These are phyloP conservation scores for Yamadazyma sp. DNA, from an alignment of 805 yeast species.

Conservation along the genomic window DNA sequence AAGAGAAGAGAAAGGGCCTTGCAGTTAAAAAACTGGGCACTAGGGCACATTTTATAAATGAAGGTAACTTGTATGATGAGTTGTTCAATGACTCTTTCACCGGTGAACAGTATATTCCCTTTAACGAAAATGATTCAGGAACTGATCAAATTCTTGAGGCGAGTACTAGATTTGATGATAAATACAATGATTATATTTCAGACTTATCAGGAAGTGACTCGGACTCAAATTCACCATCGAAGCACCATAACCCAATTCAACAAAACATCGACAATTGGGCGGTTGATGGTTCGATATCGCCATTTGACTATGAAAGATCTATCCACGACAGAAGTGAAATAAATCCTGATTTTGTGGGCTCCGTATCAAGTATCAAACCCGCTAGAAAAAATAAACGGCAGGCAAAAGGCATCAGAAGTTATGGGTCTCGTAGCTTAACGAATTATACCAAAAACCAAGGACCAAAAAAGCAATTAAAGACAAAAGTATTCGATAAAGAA, in stretches of 20 bases:
- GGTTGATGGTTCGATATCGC: too few species aligned
- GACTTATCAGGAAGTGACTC: slow-evolving; percentile 6
- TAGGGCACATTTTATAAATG: slow-evolving; percentile 4
- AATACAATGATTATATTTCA: slow-evolving; percentile 8
- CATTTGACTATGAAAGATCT: too few species aligned
- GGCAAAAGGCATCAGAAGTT: too few species aligned
- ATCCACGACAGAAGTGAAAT: slow-evolving; percentile 6
- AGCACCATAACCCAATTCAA: too few species aligned
- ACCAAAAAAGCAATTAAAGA: neutral
- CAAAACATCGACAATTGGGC: too few species aligned
- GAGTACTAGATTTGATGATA: slow-evolving; percentile 10
- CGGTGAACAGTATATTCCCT: slow-evolving; percentile 6
- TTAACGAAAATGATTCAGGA: neutral
- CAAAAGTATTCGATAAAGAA: slow-evolving; percentile 1
- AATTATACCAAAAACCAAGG: neutral
- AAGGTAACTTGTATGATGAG: slow-evolving; percentile 10
- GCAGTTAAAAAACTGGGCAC: slow-evolving; percentile 25
- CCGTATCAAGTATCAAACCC: too few species aligned
- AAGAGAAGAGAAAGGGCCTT: slow-evolving; percentile 32
- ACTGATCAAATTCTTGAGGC: slow-evolving; percentile 3
- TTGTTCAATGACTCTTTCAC: slow-evolving; percentile 5
- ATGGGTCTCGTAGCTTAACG: neutral
- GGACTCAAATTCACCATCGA: too few species aligned
- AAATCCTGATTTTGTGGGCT: slow-evolving; percentile 8
- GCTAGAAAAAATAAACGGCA: neutral